A percentile compares a stretch with the other conserved stretches of the same genome.
These are phyloP conservation scores for Corylus americana DNA, from an alignment of 306 rosid genomes.

Conservation along the genomic window DNA sequence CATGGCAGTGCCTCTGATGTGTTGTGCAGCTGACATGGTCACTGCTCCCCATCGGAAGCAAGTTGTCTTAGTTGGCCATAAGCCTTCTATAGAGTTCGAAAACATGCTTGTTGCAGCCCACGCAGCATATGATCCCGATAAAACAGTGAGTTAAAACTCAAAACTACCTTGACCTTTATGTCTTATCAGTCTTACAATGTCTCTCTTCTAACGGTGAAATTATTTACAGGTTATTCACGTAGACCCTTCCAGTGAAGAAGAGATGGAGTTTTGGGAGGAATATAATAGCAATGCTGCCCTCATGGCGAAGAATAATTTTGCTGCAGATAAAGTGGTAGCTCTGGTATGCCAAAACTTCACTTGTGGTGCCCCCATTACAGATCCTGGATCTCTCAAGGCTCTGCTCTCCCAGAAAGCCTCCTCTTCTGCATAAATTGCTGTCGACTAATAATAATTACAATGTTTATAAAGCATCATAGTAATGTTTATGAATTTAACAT, in stretches of 20 bases:
- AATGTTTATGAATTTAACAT: background rate
- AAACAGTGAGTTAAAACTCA: conserved; percentile 51
- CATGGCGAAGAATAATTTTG: conserved; percentile 65
- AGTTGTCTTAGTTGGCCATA: conserved; percentile 76
- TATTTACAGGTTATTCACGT: conserved; percentile 71
- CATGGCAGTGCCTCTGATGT: conserved; percentile 98
- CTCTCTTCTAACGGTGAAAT: background rate
- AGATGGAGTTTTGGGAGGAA: conserved; percentile 84
- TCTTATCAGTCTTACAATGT: background rate
- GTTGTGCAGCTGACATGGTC: conserved; percentile 86
- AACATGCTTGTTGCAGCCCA: conserved; percentile 75
- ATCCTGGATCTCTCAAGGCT: conserved; percentile 52
- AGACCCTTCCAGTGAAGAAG: conserved; percentile 61
- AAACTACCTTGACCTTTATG: too few species aligned
- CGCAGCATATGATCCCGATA: conserved; percentile 68
- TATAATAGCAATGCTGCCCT: conserved; percentile 61
- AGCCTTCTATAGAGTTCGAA: conserved; percentile 50
- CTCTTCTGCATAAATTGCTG: conserved; percentile 26
- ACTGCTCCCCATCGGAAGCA: conserved; percentile 61
- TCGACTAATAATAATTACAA: background rate
- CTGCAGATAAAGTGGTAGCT: conserved; percentile 58
- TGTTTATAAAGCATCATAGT: background rate
- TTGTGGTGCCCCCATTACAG: conserved; percentile 62
- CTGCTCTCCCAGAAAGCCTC: conserved; percentile 47
- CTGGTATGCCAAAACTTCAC: conserved; percentile 87